A percentile compares a stretch with the other conserved stretches of the same genome.
Evolutionary conservation across 139 green algal genomes (phyloP).

Genomic region (Haematococcus lacustris): DNA sequence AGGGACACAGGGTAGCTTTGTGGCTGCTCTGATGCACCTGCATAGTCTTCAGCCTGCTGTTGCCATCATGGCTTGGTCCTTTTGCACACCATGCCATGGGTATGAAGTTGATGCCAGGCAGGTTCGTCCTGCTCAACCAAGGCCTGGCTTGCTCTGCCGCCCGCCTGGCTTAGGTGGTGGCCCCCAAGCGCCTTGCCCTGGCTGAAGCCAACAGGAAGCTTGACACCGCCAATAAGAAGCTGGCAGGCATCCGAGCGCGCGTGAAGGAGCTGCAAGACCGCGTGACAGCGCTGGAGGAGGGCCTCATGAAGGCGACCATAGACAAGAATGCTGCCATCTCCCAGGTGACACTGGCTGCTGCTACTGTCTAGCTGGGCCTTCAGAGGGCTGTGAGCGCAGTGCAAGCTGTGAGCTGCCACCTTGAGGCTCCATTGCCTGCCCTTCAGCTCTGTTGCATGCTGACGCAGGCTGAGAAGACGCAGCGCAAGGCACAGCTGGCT

Average conservation of each 20-base stretch:
- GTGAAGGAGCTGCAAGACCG: constrained; percentile 79
- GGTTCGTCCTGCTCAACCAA: too few species aligned
- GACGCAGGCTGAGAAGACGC: constrained; percentile 71
- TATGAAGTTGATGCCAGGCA: background rate
- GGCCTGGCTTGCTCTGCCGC: too few species aligned
- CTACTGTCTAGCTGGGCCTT: background rate
- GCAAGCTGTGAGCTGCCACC: background rate
- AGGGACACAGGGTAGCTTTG: too few species aligned
- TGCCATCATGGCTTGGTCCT: background rate
- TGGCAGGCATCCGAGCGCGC: constrained; percentile 63
- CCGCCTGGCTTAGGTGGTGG: constrained; percentile 62
- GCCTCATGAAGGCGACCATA: constrained; percentile 77
- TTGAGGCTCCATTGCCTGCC: background rate
- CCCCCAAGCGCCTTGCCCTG: constrained; percentile 75
- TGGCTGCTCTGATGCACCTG: background rate
- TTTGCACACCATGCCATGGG: background rate
- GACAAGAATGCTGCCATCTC: constrained; percentile 85
- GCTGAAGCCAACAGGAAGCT: constrained; percentile 80
- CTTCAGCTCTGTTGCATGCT: background rate
- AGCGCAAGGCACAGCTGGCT: constrained; percentile 72
- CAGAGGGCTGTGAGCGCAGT: background rate
- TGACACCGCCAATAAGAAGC: constrained; percentile 77
- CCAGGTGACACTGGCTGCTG: constrained; percentile 15
- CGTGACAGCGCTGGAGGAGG: constrained; percentile 70
- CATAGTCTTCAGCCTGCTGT: background rate